Percentiles rank a stretch among this genome's conserved stretches.
phyloP scores from a whole-genome alignment of 2,329 filamentous ascomycete genomes.

The Dothideomycetes sp. region DNA sequence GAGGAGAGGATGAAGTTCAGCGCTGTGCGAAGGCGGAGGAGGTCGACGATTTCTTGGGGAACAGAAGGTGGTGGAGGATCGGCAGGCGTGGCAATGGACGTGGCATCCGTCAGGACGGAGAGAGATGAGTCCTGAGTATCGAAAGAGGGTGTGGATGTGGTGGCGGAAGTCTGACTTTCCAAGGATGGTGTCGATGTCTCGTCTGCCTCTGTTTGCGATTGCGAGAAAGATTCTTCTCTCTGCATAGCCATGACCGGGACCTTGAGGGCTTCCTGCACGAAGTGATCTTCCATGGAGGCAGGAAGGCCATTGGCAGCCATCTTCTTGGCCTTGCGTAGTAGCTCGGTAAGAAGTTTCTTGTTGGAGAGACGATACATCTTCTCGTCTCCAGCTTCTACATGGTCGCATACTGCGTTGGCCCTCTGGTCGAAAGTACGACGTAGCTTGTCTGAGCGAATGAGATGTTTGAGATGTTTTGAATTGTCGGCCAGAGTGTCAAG shows the following conservation, averaged over 20 bases:
- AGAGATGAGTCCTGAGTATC: conserved; percentile 7
- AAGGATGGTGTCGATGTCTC: not conserved
- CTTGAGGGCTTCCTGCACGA: conserved; percentile 66
- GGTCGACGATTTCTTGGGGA: conserved; percentile 34
- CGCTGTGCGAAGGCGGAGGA: conserved; percentile 55
- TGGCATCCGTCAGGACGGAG: conserved; percentile 11
- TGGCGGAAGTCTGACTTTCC: conserved; percentile 11
- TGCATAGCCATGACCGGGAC: conserved; percentile 62
- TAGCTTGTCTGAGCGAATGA: conserved; percentile 33
- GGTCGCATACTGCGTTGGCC: conserved; percentile 66
- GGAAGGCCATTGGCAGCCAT: conserved; percentile 60
- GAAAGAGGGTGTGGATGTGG: conserved; percentile 5
- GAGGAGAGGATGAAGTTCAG: conserved; percentile 53
- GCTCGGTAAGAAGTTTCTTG: conserved; percentile 52
- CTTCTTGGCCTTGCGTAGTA: conserved; percentile 60
- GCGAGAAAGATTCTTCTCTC: conserved; percentile 32
- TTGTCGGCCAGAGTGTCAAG: conserved; percentile 49
- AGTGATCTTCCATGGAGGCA: conserved; percentile 71
- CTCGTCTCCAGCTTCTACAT: conserved; percentile 72
- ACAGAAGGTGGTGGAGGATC: conserved; percentile 16
- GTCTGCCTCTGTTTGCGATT: conserved; percentile 14
- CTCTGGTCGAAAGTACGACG: conserved; percentile 39
- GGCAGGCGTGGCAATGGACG: conserved; percentile 17
- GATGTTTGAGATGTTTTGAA: conserved; percentile 47
- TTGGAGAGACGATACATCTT: conserved; percentile 72